Percentiles rank a stretch among this genome's conserved stretches.
These are phyloP conservation scores for Elsinoe arachidis DNA, from an alignment of 2,329 filamentous ascomycete species.

Conservation along the genomic window DNA sequence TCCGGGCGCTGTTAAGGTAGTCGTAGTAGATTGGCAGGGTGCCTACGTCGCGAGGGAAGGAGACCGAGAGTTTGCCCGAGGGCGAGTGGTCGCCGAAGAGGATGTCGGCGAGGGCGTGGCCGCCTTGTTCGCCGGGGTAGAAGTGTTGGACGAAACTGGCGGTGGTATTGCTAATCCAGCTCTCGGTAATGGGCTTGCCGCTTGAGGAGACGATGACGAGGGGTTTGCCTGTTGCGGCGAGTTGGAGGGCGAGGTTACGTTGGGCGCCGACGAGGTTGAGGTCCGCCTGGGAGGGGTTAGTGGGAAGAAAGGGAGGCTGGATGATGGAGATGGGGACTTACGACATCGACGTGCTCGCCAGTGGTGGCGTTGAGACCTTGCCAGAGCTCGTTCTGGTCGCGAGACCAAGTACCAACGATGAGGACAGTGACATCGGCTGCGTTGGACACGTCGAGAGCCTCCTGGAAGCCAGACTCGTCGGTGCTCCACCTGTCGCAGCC, in stretches of 20 bases:
- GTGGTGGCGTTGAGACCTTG: conserved; percentile 62
- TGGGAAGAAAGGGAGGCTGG: neutral
- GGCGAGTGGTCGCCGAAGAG: conserved; percentile 58
- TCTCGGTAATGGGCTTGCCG: conserved; percentile 64
- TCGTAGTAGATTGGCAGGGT: conserved; percentile 64
- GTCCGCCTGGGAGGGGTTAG: conserved; percentile 28
- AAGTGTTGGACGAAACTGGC: conserved; percentile 64
- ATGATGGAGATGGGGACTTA: neutral
- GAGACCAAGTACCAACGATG: conserved; percentile 66
- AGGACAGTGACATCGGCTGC: conserved; percentile 64
- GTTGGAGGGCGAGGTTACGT: conserved; percentile 55
- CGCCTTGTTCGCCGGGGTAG: conserved; percentile 62
- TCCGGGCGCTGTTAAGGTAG: conserved; percentile 58
- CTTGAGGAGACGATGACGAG: conserved; percentile 60
- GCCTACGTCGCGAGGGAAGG: conserved; percentile 59
- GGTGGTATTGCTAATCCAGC: conserved; percentile 60
- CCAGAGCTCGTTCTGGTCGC: conserved; percentile 66
- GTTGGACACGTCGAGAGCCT: conserved; percentile 56
- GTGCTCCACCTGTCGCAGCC: conserved; percentile 66
- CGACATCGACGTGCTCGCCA: conserved; percentile 62
- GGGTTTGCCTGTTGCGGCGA: conserved; percentile 58
- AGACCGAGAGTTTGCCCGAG: conserved; percentile 57
- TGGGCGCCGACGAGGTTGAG: conserved; percentile 63
- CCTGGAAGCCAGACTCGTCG: conserved; percentile 57
- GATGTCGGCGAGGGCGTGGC: conserved; percentile 57